These are phyloP conservation scores for Cutaneotrichosporon sp. DNA, from an alignment of 1,284 basidiomycete genomes.

Conservation along the genomic window DNA sequence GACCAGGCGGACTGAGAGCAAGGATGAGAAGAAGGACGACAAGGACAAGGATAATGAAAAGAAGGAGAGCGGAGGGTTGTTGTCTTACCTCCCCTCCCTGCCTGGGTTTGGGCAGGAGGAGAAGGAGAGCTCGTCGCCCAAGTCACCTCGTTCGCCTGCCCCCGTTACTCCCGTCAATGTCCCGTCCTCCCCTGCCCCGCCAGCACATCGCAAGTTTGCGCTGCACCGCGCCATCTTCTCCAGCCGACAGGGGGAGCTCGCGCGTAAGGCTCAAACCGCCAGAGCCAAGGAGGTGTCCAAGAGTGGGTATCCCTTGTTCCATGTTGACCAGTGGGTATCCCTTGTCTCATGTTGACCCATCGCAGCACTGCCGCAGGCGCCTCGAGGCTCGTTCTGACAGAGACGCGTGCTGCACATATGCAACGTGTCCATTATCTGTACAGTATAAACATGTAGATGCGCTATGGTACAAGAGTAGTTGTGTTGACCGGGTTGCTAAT, in stretches of 20 bases:
- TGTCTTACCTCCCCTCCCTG: background rate
- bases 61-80: background rate
- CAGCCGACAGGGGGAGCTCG: conserved; percentile 43
- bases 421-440: conserved; percentile 11
- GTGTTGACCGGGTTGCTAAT: background rate
- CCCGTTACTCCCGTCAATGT: conserved; percentile 19
- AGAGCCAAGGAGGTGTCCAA: conserved; percentile 49
- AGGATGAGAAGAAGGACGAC: conserved; percentile 17
- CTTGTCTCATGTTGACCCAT: background rate
- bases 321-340: conserved; percentile 31
- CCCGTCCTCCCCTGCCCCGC: conserved; percentile 18
- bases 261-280: conserved; percentile 38
- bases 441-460: conserved; percentile 9
- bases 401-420: background rate
- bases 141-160: background rate
- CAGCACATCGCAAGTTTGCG: conserved; percentile 48
- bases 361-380: conserved; percentile 31
- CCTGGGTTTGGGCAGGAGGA: conserved; percentile 1
- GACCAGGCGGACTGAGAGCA: conserved; percentile 32
- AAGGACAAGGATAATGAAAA: conserved; percentile 12
- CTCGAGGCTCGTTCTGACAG: conserved; percentile 26
- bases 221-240: conserved; percentile 51
- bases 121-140: conserved; percentile 11
- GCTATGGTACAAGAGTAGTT: conserved; percentile 13
- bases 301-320: conserved; percentile 30